Conservation (phyloP, 306 rosid genomes). For the Albizia julibrissin region DNA sequence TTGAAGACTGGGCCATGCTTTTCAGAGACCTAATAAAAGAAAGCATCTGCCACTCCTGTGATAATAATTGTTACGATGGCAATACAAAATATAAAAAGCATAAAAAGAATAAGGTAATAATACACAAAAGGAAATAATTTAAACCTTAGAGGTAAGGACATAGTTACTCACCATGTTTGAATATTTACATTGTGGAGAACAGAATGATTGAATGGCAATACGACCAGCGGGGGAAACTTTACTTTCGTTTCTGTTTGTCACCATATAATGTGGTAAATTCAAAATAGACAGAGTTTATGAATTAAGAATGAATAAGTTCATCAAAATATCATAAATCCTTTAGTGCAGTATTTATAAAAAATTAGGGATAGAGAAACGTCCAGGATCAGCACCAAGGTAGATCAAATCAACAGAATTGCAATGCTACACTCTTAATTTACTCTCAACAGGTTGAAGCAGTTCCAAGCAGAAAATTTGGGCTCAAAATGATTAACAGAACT, state of each 20-base stretch:
- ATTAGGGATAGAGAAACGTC: background rate
- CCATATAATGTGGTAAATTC: conserved; percentile 29
- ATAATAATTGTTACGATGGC: background rate
- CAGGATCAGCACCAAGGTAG: conserved; percentile 1
- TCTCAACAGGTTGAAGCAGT: background rate
- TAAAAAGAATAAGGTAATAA: background rate
- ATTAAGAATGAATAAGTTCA: background rate
- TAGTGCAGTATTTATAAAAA: conserved; percentile 13
- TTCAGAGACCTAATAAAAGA: conserved; percentile 75
- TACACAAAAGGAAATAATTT: conserved; percentile 22
- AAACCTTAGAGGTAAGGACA: conserved; percentile 9
- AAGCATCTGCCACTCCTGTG: conserved; percentile 92
- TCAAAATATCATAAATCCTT: background rate
- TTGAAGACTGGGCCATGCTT: conserved; percentile 66
- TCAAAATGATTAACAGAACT: conserved; percentile 9
- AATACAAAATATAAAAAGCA: conserved; percentile 13
- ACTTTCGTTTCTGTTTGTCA: conserved; percentile 49
- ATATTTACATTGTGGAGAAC: conserved; percentile 83
- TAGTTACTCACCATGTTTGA: conserved; percentile 61
- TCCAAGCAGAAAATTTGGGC: background rate
- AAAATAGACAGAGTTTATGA: background rate
- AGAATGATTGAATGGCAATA: conserved; percentile 84
- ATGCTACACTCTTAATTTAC: background rate
- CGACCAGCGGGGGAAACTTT: conserved; percentile 59
- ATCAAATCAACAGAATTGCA: conserved; percentile 20